Evolutionary conservation across 2,329 filamentous ascomycete species (phyloP).

Genomic region (Neobulgaria alba): DNA sequence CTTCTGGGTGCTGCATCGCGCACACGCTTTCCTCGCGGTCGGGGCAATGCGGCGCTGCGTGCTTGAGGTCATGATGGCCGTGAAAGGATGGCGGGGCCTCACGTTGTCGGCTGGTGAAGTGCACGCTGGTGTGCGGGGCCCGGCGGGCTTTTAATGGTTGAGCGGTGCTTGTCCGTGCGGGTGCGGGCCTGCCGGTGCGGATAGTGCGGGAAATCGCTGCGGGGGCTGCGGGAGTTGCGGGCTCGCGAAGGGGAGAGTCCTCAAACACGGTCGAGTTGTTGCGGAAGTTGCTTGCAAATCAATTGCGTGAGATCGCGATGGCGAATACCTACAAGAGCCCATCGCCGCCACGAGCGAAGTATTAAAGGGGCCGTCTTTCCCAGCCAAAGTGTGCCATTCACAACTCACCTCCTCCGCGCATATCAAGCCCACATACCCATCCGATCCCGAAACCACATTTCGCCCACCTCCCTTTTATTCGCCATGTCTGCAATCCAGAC

Average conservation of each 20-base stretch:
- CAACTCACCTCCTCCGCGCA: slow-evolving; percentile 1
- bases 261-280: too few species aligned
- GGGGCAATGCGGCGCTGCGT: slow-evolving; percentile 1
- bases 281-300: neutral
- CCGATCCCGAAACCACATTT: too few species aligned
- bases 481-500: slow-evolving; percentile 18
- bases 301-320: neutral
- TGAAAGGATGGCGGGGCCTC: too few species aligned
- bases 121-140: slow-evolving; percentile 12
- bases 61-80: too few species aligned
- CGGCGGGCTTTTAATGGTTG: slow-evolving; percentile 9
- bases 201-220: slow-evolving; percentile 8
- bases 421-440: too few species aligned
- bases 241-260: neutral
- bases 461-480: slow-evolving; percentile 1
- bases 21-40: slow-evolving; percentile 14
- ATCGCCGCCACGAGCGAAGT: neutral
- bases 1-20: slow-evolving; percentile 17
- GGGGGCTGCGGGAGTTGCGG: slow-evolving; percentile 7
- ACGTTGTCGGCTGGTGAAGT: slow-evolving; percentile 1
- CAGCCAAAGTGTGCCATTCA: slow-evolving; percentile 5
- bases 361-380: slow-evolving; percentile 7
- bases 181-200: neutral
- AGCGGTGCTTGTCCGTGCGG: slow-evolving; percentile 1
- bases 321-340: neutral